phyloP scores from a whole-genome alignment of 192 early-diverging fungal genomes.

The Dimargaris verticillata region DNA sequence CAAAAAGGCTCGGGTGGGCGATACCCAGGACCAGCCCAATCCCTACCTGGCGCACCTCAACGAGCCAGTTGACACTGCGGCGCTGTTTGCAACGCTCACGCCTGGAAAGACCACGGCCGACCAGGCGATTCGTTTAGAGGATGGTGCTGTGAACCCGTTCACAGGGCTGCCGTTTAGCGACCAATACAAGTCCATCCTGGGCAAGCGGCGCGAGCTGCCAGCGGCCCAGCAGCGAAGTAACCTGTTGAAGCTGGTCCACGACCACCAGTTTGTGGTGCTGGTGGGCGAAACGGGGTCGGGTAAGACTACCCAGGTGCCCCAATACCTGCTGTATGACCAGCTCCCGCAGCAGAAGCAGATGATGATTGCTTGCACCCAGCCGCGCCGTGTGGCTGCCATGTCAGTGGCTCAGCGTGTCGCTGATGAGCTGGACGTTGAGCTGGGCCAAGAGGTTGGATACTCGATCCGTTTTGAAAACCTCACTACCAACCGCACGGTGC shows the following conservation, averaged over 20 bases:
- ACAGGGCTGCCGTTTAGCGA: constrained; percentile 61
- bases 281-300: constrained; percentile 97
- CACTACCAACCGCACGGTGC: constrained; percentile 62
- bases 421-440: constrained; percentile 82
- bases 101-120: constrained; percentile 69
- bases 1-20: no score
- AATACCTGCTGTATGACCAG: constrained; percentile 83
- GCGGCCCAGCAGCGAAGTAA: constrained; percentile 84
- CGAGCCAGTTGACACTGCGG: constrained; percentile 16
- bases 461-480: constrained; percentile 97
- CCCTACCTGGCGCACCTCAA: constrained; percentile 37
- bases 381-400: constrained; percentile 98
- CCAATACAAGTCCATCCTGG: constrained; percentile 75
- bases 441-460: constrained; percentile 96
- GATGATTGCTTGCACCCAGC: constrained; percentile 97
- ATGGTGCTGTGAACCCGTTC: constrained; percentile 58
- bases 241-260: constrained; percentile 83
- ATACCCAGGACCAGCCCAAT: constrained; percentile 12
- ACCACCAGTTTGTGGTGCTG: constrained; percentile 84
- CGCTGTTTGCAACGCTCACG: constrained; percentile 30
- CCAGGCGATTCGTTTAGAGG: constrained; percentile 65
- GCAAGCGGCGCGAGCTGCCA: constrained; percentile 72
- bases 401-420: constrained; percentile 97
- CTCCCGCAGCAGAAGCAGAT: constrained; percentile 75
- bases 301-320: constrained; percentile 98